Base-by-base conservation (phyloP, 495 filamentous ascomycete species). In the Neurospora intermedia region DNA sequence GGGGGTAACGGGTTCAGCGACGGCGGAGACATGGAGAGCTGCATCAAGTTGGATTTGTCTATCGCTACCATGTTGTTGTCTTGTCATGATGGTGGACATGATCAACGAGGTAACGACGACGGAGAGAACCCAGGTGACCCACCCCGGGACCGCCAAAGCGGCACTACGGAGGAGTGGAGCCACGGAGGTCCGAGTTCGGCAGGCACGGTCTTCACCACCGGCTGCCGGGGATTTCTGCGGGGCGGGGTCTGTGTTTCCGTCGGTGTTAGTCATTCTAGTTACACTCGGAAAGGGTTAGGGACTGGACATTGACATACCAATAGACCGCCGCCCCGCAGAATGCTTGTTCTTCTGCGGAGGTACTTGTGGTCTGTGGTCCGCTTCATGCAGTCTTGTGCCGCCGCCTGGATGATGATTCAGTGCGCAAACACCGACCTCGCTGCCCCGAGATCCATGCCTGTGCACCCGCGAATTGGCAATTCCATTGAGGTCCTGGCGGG, bases 401-500 rank as follows among this genome's bases (percentile, higher is more conserved):
- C 20, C 48, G 11, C 20, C 20, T 27, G 48, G 23, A 11, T 59
- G 48, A 27, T 59, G 23, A 59, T 59, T 59, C 48, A 59, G 11
- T 54, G 46, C 20, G 11, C 46, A 54, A 4, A 54, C 46, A 10
- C 46, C 46, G 46, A 54, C 46, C 10, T 54, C 46, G 20, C 46
- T 23, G 48, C 48, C 48, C 20, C 31, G 48, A 2, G 48, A 59
- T 59, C 48, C 48, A 59, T 27, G 10, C 48, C 48, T 59, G 23
- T 79, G 76, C 45, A 73, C 76, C 15, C 78, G 75, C 18, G 79
- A 70, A 71, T 80, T 81, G 72, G 81, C 83, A 48, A 87, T 84
- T 48, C 89, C 88, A 74, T 90, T 91, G 59, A 91, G 86, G 74
- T 91, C 89, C 79, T 87, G 85, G 71, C 89, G 82, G 38, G 89